Percentiles rank a stretch among this genome's conserved stretches.
Evolutionary conservation across 345 rosid species (phyloP).

Genomic region (Gossypium arboreum): DNA sequence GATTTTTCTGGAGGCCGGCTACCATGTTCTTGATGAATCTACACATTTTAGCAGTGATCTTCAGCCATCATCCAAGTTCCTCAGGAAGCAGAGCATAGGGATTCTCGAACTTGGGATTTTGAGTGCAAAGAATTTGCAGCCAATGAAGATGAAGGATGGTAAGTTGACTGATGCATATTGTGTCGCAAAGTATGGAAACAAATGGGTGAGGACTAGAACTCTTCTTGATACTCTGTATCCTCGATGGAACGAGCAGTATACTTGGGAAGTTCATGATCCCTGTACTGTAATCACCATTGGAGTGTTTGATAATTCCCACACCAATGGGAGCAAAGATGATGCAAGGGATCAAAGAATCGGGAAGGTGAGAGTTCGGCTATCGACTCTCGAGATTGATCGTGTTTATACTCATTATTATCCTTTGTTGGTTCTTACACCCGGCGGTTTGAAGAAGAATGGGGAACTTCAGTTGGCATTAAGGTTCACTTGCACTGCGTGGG

Average conservation of each 20-base stretch:
- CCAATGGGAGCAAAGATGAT: slow-evolving; percentile 63
- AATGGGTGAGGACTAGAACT: slow-evolving; percentile 94
- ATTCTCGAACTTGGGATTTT: slow-evolving; percentile 84
- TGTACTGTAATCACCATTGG: slow-evolving; percentile 92
- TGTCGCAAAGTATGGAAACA: slow-evolving; percentile 94
- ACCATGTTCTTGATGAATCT: slow-evolving; percentile 94
- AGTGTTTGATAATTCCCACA: slow-evolving; percentile 77
- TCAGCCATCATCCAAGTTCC: slow-evolving; percentile 78
- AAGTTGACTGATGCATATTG: slow-evolving; percentile 82
- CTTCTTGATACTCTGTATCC: slow-evolving; percentile 75
- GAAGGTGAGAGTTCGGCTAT: slow-evolving; percentile 84
- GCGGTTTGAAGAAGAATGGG: slow-evolving; percentile 80
- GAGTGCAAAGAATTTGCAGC: slow-evolving; percentile 71
- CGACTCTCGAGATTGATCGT: slow-evolving; percentile 78
- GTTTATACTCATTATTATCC: slow-evolving; percentile 95
- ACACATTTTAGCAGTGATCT: slow-evolving; percentile 93
- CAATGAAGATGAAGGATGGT: slow-evolving; percentile 87
- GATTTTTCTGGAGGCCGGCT: slow-evolving; percentile 76
- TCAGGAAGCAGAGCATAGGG: slow-evolving; percentile 72
- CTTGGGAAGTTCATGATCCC: slow-evolving; percentile 95
- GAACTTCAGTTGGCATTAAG: slow-evolving; percentile 89
- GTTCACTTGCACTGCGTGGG: slow-evolving; percentile 80
- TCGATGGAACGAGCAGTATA: slow-evolving; percentile 92
- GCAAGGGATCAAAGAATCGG: slow-evolving; percentile 74
- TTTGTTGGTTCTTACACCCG: slow-evolving; percentile 60